Conservation (phyloP, 495 filamentous ascomycete genomes). For the Cryomyces minteri region DNA sequence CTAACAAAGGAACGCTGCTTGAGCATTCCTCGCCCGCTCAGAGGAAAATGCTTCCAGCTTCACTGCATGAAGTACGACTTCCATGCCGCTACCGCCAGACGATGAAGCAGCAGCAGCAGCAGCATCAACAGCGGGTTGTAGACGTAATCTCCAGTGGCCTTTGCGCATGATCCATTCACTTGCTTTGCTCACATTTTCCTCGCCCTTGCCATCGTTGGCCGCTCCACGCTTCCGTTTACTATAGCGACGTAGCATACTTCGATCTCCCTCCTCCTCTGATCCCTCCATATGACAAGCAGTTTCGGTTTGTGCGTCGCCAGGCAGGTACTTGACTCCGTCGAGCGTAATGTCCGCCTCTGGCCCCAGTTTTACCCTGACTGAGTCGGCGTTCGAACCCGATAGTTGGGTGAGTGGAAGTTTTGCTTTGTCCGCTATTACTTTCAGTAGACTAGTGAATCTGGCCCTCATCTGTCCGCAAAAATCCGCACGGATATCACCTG, state of each 20-base stretch:
- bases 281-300: background rate
- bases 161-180: slow-evolving; percentile 53
- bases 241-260: background rate
- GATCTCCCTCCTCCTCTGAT: slow-evolving; percentile 17
- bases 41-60: slow-evolving; percentile 60
- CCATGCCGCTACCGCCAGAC: slow-evolving; percentile 12
- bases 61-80: slow-evolving; percentile 56
- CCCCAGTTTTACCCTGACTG: slow-evolving; percentile 47
- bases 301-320: no score
- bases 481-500: background rate
- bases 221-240: slow-evolving; percentile 2
- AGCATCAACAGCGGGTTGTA: slow-evolving; percentile 34
- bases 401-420: slow-evolving; percentile 48
- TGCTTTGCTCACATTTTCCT: slow-evolving; percentile 7
- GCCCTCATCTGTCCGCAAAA: background rate
- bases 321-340: slow-evolving; percentile 30
- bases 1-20: slow-evolving; percentile 43
- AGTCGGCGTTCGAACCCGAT: slow-evolving; percentile 45
- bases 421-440: slow-evolving; percentile 67
- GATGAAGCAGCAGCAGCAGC: slow-evolving; percentile 3
- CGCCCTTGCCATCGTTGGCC: background rate
- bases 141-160: slow-evolving; percentile 66
- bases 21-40: slow-evolving; percentile 46
- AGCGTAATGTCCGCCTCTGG: slow-evolving; percentile 52
- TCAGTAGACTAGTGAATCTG: slow-evolving; percentile 38